Evolutionary conservation across 768 basidiomycete genomes (phyloP), one percentile per base, ranked within the genome.

Genomic region (Filobasidium floriforme): DNA sequence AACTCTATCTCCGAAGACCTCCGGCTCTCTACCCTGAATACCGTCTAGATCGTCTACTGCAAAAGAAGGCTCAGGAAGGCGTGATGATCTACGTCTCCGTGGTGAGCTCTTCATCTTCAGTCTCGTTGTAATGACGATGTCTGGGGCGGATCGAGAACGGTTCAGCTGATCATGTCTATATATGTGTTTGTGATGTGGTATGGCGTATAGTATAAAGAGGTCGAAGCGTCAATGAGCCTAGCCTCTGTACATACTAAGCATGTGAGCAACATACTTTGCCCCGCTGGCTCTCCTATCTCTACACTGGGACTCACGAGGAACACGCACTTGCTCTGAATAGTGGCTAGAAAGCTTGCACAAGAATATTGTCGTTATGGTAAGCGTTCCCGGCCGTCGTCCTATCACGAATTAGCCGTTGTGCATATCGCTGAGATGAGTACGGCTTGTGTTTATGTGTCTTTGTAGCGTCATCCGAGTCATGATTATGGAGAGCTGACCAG

Each of bases 1-100:
- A 98, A 75, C 80, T 98, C 2, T 96, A 91, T 79, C 87, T 98
- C 43, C 87, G 94, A 61, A 89, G 96, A 12, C 96, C 94, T 0
- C 87, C 93, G 7, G 89, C 90, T 0, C 79, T 85, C 71, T 83
- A 90, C 75, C 87, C 87, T 7, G 87, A 96, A 41, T 99, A 87
- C 86, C 84, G 96, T 28, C 83, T 99, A 29, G 96, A 99, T 76
- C 81, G 85, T 41, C 75, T 98, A 14, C 82, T 98, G 60, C 81
- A 89, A 78, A 84, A 88, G 61, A 97, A 97, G 80, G 96, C 96
- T 0, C 82, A 90, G 73, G 81, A 94, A 72, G 96, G 94, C 24
- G 96, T 98, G 65, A 90, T 87, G 77, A 80, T 99, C 51, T 89
- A 92, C 78, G 85, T 98, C 52, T 59, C 28, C 18, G 67, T 68